Conservation (phyloP, 306 rosid genomes). For the Prunus mongolica region DNA sequence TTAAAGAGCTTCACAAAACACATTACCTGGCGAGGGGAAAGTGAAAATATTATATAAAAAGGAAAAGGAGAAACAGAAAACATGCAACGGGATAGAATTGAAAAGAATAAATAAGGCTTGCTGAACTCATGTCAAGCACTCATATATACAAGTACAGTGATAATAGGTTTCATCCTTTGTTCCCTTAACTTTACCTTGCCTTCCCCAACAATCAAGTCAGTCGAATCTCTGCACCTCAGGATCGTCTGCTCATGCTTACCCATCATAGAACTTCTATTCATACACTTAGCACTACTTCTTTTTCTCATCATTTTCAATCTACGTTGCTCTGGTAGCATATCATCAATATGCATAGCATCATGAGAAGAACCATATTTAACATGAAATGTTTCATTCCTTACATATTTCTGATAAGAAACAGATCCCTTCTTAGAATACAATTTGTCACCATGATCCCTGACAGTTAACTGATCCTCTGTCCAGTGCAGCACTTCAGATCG, state of each 20-base stretch:
- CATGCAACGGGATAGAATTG: slow-evolving; percentile 21
- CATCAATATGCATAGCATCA: slow-evolving; percentile 32
- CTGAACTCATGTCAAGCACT: slow-evolving; percentile 34
- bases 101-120: slow-evolving; percentile 20
- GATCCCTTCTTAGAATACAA: slow-evolving; percentile 21
- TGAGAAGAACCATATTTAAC: slow-evolving; percentile 24
- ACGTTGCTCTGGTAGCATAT: slow-evolving; percentile 30
- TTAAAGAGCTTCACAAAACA: slow-evolving; percentile 1
- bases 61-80: not conserved
- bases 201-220: slow-evolving; percentile 47
- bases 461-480: slow-evolving; percentile 35
- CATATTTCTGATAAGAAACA: slow-evolving; percentile 15
- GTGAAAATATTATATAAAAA: not conserved
- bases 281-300: slow-evolving; percentile 28
- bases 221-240: slow-evolving; percentile 49
- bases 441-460: slow-evolving; percentile 27
- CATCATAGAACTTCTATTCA: slow-evolving; percentile 33
- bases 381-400: slow-evolving; percentile 14
- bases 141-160: slow-evolving; percentile 34
- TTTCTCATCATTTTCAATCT: slow-evolving; percentile 25
- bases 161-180: slow-evolving; percentile 35
- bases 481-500: slow-evolving; percentile 39
- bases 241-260: slow-evolving; percentile 37
- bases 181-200: slow-evolving; percentile 65
- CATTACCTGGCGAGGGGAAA: slow-evolving; percentile 14